Evolutionary conservation across 208 protist genomes (phyloP).

Genomic region (Plasmodiophora brassicae): DNA sequence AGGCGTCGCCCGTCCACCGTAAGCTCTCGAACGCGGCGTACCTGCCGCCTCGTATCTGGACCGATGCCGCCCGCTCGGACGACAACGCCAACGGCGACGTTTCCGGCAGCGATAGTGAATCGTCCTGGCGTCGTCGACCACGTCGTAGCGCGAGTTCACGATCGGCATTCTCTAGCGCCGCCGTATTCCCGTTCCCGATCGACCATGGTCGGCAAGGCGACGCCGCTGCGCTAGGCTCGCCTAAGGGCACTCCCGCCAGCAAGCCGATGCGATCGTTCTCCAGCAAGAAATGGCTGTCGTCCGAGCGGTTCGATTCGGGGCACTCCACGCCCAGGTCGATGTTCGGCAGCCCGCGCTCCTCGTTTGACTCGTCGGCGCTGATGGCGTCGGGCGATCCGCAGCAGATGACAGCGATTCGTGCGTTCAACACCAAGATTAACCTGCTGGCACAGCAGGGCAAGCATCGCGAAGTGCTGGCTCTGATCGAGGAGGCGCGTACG

Average conservation of each 20-base stretch:
- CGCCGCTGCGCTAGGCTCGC: too few relatives aligned
- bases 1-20: too few relatives aligned
- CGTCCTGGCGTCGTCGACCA: slow-evolving; percentile 15
- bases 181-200: slow-evolving; percentile 23
- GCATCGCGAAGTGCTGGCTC: neutral
- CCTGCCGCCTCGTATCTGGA: slow-evolving; percentile 2
- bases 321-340: neutral
- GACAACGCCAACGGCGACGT: neutral
- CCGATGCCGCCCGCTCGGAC: neutral
- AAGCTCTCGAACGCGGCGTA: too few relatives aligned
- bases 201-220: neutral
- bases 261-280: neutral
- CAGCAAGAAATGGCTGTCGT: neutral
- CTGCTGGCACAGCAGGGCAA: slow-evolving; percentile 18
- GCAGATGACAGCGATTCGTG: neutral
- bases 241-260: too few relatives aligned
- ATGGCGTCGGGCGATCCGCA: too few relatives aligned
- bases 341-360: neutral
- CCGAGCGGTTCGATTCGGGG: neutral
- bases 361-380: neutral
- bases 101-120: neutral
- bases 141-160: neutral
- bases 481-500: neutral
- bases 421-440: slow-evolving; percentile 28
- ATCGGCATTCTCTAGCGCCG: neutral